Evolutionary conservation across 1,284 basidiomycete genomes (phyloP), one percentile per base, ranked within the genome.

Genomic region (Lentinula novae-zelandiae): DNA sequence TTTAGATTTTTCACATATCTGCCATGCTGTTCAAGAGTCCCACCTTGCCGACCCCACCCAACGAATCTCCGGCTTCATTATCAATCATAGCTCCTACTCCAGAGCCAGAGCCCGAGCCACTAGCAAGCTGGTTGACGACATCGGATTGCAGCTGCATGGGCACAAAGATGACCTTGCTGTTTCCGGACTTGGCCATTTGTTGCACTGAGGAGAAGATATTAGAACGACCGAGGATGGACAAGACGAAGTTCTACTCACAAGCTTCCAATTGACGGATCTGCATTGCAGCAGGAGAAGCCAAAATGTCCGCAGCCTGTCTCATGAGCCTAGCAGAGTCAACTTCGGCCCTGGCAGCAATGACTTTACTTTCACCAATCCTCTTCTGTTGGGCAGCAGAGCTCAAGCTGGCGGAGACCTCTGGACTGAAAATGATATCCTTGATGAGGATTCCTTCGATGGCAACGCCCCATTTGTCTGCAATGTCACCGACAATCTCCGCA

Each of bases 201-300:
- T 86, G 84, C 71, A 86, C 78, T 79, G 60, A 27, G n/a, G 54
- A 48, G 46, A 57, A 44, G 15, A 9, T 6, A 22, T 38, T 12
- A 27, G 50, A 53, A 55, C 36, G 36, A 33, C 57, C 12, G 60
- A 27, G n/a, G 3, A 48, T 36, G 59, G 38, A 10, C 58, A 15
- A 9, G 46, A 49, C 9, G 60, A 15, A 12, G 44, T 39, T 57
- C 51, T 73, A 80, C 82, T 87, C 82, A 69, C 94, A 77, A 44
- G 95, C 93, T 76, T 97, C 95, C 66, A 98, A 84, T 72, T 96
- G 94, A 64, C 96, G 83, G 72, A 98, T 98, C 76, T 97, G 95
- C 93, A 98, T 97, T 62, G 95, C 96, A 27, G 95, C 94, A 17
- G 94, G 95, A 7, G 87, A 90, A 12, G 93, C 92, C 68, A 96